Evolutionary conservation across 169 alveolate species (phyloP).

Genomic region (Blepharisma undulans): DNA sequence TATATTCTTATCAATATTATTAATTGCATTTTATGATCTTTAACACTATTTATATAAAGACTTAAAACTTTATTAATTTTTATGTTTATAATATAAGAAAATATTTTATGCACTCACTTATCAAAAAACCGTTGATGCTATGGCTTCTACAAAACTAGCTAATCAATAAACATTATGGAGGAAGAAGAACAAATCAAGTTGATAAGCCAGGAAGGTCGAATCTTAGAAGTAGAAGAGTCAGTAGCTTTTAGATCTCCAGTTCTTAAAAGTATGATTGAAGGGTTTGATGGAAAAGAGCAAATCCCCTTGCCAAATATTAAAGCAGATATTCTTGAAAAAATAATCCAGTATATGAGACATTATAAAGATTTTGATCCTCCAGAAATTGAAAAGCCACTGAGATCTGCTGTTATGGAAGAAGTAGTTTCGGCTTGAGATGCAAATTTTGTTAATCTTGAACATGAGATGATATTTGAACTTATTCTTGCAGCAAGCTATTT

Average conservation of each 20-base stretch:
- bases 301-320: slow-evolving; percentile 51
- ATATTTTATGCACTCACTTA: too few species aligned
- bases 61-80: too few species aligned
- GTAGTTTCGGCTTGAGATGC: slow-evolving; percentile 64
- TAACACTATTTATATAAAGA: too few species aligned
- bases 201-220: slow-evolving; percentile 35
- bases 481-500: slow-evolving; percentile 64
- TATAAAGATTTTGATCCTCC: slow-evolving; percentile 47
- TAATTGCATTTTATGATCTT: too few species aligned
- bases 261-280: slow-evolving; percentile 61
- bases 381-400: slow-evolving; percentile 67
- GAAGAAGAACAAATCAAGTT: background rate
- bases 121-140: too few species aligned
- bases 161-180: background rate
- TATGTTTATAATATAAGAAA: too few species aligned
- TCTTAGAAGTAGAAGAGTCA: slow-evolving; percentile 40
- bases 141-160: too few species aligned
- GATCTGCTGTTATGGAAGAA: slow-evolving; percentile 46
- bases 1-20: background rate
- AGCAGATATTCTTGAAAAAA: slow-evolving; percentile 49
- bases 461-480: slow-evolving; percentile 56
- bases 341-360: slow-evolving; percentile 49
- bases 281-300: background rate
- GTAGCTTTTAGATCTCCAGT: slow-evolving; percentile 46
- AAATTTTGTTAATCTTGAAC: slow-evolving; percentile 49